Evolutionary conservation across 352 stramenopile species (phyloP), one percentile per base, ranked within the genome.

Genomic region (Phytophthora meadii): DNA sequence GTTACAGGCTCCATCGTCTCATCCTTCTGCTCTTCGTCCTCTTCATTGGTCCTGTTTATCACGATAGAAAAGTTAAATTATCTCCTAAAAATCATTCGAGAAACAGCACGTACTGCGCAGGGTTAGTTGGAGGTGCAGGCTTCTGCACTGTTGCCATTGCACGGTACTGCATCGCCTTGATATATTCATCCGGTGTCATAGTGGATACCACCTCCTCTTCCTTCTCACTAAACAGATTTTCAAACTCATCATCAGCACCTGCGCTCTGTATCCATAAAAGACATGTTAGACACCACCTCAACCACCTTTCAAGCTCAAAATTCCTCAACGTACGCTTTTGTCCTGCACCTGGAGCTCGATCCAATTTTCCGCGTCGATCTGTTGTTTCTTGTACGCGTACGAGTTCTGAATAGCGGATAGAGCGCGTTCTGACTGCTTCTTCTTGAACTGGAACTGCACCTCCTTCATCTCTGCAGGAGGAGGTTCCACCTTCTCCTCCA

Each of bases 391-490:
- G 76, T 88, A 93, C 34, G 83, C 85, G 65, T 88, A 95, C 47
- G 87, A 93, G 69, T 87, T 93, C 70, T 93, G 85, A 49, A 93
- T 92, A 12, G 84, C 84, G 0, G 76, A 85, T 30, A 95, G 78
- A 8, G 84, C 82, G 25, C 87, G 82, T 53, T 93, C 83, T 39
- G 82, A 92, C 71, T 91, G 87, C 45, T 93, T 93, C 72, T 94
- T 93, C 70, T 93, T 92, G 69, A 94, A 93, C 68, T 94, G 84
- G 59, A 95, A 90, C 72, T 95, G 87, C 48, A 95, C 84, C 57
- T 93, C 83, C 61, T 95, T 91, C 24, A 89, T 58, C 49, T 88
- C 83, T 12, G 72, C 69, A 17, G 77, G 68, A 11, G 76, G 65
- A 3, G 79, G 57, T 40, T 88, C 76, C 32, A 82, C 55, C 14